These are phyloP conservation scores for Begonia masoniana DNA, from an alignment of 306 rosid species.

Conservation along the genomic window DNA sequence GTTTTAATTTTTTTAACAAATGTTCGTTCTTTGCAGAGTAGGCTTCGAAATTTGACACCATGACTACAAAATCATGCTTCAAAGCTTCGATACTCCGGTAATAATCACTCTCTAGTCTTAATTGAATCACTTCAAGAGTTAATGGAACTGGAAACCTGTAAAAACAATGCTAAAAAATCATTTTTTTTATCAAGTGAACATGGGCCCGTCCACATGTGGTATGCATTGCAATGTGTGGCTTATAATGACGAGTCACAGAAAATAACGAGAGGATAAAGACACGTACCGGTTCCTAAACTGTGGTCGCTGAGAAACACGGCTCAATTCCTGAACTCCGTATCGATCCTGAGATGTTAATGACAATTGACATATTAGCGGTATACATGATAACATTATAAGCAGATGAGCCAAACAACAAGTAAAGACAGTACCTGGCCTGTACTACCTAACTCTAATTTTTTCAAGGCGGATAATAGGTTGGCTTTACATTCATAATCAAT, in stretches of 20 bases:
- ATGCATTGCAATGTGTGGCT: no score
- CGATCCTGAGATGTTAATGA: slow-evolving; percentile 29
- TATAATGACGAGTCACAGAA: no score
- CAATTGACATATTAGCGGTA: not conserved
- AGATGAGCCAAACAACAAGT: not conserved
- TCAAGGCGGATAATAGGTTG: slow-evolving; percentile 43
- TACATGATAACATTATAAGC: not conserved
- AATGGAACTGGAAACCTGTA: slow-evolving; percentile 57
- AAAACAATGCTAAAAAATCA: slow-evolving; percentile 9
- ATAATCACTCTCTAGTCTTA: slow-evolving; percentile 48
- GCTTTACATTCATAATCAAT: slow-evolving; percentile 50
- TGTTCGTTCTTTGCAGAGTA: slow-evolving; percentile 48
- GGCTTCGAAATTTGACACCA: slow-evolving; percentile 48
- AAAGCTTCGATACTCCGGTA: slow-evolving; percentile 59
- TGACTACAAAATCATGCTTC: slow-evolving; percentile 46
- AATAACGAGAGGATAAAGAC: not conserved
- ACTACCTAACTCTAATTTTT: slow-evolving; percentile 20
- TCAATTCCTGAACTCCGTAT: slow-evolving; percentile 33
- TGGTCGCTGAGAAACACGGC: slow-evolving; percentile 33
- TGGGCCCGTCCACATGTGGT: no score
- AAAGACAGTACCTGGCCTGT: not conserved
- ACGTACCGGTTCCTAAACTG: slow-evolving; percentile 66
- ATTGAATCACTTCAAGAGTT: slow-evolving; percentile 49
- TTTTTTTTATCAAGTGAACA: not conserved
- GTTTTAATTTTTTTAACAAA: slow-evolving; percentile 35